phyloP scores from a whole-genome alignment of 495 filamentous ascomycete genomes.

The Neurospora sp. region DNA sequence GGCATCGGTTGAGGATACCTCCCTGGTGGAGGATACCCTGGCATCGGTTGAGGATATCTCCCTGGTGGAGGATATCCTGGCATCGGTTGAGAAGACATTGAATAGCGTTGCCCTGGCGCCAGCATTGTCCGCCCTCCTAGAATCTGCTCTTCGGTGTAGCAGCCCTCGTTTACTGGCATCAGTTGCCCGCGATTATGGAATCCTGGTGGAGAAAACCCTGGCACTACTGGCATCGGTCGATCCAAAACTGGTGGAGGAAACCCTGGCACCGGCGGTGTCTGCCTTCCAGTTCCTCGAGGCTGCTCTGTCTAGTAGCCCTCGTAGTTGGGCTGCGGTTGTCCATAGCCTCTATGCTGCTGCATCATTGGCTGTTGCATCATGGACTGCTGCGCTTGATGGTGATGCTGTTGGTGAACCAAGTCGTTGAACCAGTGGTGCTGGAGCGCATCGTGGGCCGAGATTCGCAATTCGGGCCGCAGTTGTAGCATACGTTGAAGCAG shows the following conservation, averaged over 20 bases:
- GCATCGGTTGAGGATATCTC: too few species aligned
- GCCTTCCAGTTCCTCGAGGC: not conserved
- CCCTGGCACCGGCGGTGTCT: not conserved
- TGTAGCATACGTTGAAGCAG: conserved; percentile 85
- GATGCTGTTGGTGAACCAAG: conserved; percentile 30
- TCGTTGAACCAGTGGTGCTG: conserved; percentile 80
- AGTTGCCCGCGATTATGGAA: not conserved
- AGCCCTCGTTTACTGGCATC: not conserved
- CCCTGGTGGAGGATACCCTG: too few species aligned
- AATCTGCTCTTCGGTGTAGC: not conserved
- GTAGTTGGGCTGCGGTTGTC: conserved; percentile 20
- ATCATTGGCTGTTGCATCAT: conserved; percentile 13
- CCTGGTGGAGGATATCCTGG: not conserved
- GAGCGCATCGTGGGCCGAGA: conserved; percentile 74
- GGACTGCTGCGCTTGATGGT: conserved; percentile 9
- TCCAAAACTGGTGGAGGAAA: not conserved
- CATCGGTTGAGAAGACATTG: not conserved
- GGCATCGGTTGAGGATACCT: too few species aligned
- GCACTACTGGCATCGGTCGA: not conserved
- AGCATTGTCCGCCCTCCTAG: not conserved
- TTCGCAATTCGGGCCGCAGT: conserved; percentile 81
- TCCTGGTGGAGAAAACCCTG: not conserved
- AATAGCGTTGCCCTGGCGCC: not conserved
- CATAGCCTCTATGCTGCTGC: conserved; percentile 20
- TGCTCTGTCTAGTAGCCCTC: conserved; percentile 20